Evolutionary conservation across 2,329 filamentous ascomycete genomes (phyloP), one percentile per base, ranked within the genome.

Genomic region (Xylaria digitata): DNA sequence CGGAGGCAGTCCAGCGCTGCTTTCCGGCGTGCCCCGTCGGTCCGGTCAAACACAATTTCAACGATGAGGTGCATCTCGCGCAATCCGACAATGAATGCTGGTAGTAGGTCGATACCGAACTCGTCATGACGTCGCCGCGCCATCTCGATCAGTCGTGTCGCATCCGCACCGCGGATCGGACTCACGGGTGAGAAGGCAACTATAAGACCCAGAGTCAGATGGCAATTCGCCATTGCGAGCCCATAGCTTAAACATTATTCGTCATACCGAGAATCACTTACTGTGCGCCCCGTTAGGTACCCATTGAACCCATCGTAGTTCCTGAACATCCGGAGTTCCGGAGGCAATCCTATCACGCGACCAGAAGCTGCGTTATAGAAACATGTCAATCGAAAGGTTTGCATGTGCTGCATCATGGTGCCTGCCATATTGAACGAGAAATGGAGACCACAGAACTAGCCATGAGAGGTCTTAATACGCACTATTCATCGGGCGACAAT

Each of bases 151-250:
- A 82, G 74, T 55, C 70, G 74, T 15, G 73, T 76, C 3, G 82
- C 82, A 60, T 84, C 82, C 1, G 73, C 68, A 3, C 80, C 81
- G 17, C 77, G 77, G 64, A 83, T 82, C 8, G 80, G 80, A 37
- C 77, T 79, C n/a, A 84, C 79, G n/a, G 82, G 82, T 34, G 79
- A 81, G 72, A 83, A 82, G 6, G 77, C 79, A 11, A 83, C 53
- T 55, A 19, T 6, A 55, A 30, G 1, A 43, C 21, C 21, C 26
- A 3, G 26, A 3, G 53, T 55, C 23, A 55, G 53, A 43, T 15
- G 4, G 37, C 15, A 40, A 43, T 15, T 42, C n/a, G 11, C 34
- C 19, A 26, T 9, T 5, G 8, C 2, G 34, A 26, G 21, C n/a
- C 7, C 34, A 4, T 34, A 26, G 19, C 19, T n/a, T 3, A 8